Evolutionary conservation across 345 rosid species (phyloP).

Genomic region (Eucalyptus erythrocorys): DNA sequence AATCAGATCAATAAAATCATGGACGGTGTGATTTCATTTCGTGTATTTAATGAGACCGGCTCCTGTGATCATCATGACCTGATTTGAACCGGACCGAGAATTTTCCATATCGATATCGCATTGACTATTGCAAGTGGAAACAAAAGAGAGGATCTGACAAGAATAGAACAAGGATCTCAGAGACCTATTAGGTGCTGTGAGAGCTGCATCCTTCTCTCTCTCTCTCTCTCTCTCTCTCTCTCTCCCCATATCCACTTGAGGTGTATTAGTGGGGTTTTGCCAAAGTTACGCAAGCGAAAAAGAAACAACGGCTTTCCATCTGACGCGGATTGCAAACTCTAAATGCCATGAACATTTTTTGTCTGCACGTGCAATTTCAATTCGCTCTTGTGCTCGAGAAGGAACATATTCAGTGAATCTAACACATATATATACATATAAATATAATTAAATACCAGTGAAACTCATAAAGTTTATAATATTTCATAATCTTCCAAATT

Average conservation of each 20-base stretch:
- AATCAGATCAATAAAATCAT: background rate
- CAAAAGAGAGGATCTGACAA: background rate
- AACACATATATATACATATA: background rate
- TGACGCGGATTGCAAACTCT: background rate
- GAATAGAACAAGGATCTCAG: background rate
- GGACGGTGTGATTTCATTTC: background rate
- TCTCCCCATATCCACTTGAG: background rate
- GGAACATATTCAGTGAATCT: background rate
- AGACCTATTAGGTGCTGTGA: background rate
- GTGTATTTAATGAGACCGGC: background rate
- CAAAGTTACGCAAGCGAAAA: background rate
- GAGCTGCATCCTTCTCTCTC: background rate
- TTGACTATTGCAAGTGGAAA: background rate
- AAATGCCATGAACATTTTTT: background rate
- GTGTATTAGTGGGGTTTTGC: background rate
- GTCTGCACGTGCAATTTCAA: background rate
- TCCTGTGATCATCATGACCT: background rate
- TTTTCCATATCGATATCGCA: background rate
- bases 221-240: background rate
- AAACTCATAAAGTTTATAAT: background rate
- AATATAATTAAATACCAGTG: background rate
- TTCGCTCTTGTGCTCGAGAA: background rate
- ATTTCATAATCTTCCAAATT: background rate
- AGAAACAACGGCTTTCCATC: background rate
- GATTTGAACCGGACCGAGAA: background rate